These are phyloP conservation scores for Phylloporus rhodoxanthus DNA, from an alignment of 768 basidiomycete species.

Conservation along the genomic window DNA sequence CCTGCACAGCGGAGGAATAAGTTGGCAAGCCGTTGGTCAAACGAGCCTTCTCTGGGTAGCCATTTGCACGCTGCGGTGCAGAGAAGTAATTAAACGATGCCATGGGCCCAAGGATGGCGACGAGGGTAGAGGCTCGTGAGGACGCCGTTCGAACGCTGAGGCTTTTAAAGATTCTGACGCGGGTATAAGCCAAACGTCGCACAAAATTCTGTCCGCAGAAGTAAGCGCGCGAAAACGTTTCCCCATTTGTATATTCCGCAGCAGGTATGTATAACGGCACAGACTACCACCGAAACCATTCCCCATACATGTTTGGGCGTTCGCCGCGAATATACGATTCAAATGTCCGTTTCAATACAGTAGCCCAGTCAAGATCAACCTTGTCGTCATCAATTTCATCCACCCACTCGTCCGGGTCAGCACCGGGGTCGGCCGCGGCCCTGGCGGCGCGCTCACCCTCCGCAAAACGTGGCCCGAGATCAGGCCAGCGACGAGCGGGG, in stretches of 20 bases:
- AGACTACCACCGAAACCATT: conserved; percentile 41
- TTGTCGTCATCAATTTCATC: neutral
- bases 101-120: conserved; percentile 28
- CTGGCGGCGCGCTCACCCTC: neutral
- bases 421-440: neutral
- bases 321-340: conserved; percentile 85
- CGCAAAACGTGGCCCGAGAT: conserved; percentile 63
- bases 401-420: neutral
- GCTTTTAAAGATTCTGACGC: conserved; percentile 10
- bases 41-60: conserved; percentile 40
- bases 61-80: conserved; percentile 41
- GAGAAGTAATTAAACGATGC: conserved; percentile 46
- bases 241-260: conserved; percentile 25
- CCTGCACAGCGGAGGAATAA: conserved; percentile 55
- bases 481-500: conserved; percentile 50
- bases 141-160: conserved; percentile 9
- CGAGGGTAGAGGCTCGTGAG: conserved; percentile 7
- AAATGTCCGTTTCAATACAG: conserved; percentile 3
- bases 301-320: conserved; percentile 89
- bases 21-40: conserved; percentile 40
- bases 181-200: neutral
- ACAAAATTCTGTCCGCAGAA: conserved; percentile 15
- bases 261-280: neutral
- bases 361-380: conserved; percentile 77
- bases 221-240: conserved; percentile 21